Evolutionary conservation across 371 early-diverging fungal species (phyloP), one percentile per base, ranked within the genome.

Genomic region (Mortierella sp.): DNA sequence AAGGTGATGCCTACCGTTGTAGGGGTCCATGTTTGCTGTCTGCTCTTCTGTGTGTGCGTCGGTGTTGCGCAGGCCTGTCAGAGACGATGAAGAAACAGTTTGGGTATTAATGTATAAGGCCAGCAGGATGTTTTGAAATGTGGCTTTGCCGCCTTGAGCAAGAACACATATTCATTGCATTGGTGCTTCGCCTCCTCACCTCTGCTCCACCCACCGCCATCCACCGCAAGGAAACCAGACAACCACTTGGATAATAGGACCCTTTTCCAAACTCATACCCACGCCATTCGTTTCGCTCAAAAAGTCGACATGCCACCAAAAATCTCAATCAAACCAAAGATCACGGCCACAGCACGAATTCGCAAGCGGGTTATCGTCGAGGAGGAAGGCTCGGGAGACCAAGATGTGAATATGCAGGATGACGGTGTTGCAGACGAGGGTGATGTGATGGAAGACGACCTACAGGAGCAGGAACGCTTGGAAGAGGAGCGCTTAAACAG

Each of bases 271-370:
- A 12, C 14, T 12, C 7, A 41, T 2, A 38, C 8, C 35, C 24
- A 41, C 35, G 6, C 16, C 41, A 35, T 24, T 18, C 24, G 8
- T 4, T 10, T 38, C 38, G 1, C 16, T 38, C 41, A 38, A 11
- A 38, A 38, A 35, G 11, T 21, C 41, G 71, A 63, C 71, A 87
- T 87, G 87, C 82, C 82, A 3, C 87, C 87, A 12, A 87, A 82
- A 73, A 29, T 78, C 60, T 76, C 75, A 12, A 80, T 87, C 76
- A 87, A 87, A 35, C 87, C 87, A 27, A 87, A 75, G n/a, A 29
- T 80, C 38, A 29, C 72, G 46, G 77, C 75, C 29, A 49, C 70
- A 3, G 87, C 80, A n/a, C 80, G 87, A 58, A 74, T 77, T 46
- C 79, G 87, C 55, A 87, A 82, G 35, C 75, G 75, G 63, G 75